Evolutionary conservation across 202 grass and related monocot species (phyloP).

Genomic region (Digitaria exilis): DNA sequence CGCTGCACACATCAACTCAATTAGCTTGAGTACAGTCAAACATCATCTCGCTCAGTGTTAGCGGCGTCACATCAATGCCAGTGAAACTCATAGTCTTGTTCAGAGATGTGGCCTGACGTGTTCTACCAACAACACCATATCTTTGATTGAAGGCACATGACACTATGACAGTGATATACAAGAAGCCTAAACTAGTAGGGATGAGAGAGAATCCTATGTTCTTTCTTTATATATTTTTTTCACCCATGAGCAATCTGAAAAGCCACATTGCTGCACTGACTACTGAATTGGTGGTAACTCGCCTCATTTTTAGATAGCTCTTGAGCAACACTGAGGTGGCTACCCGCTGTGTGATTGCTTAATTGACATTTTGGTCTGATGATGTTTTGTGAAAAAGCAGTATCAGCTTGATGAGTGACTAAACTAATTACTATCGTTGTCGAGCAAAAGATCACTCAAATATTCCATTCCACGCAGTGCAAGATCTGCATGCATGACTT

Average conservation of each 20-base stretch:
- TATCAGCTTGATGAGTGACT: background rate
- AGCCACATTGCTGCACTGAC: background rate
- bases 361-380: background rate
- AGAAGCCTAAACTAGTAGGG: background rate
- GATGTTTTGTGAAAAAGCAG: background rate
- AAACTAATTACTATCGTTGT: background rate
- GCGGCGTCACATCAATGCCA: background rate
- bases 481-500: constrained; percentile 97
- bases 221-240: background rate
- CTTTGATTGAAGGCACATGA: background rate
- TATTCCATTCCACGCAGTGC: constrained; percentile 56
- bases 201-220: background rate
- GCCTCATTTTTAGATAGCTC: background rate
- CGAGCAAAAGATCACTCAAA: background rate
- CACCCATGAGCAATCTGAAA: background rate
- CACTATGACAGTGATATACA: background rate
- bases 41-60: background rate
- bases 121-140: background rate
- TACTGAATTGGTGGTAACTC: background rate
- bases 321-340: background rate
- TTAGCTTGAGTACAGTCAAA: background rate
- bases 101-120: background rate
- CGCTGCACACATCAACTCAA: background rate
- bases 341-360: background rate
- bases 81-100: too few relatives aligned